These are phyloP conservation scores for Leptomonas seymouri DNA, from an alignment of 208 protist species.

Conservation along the genomic window DNA sequence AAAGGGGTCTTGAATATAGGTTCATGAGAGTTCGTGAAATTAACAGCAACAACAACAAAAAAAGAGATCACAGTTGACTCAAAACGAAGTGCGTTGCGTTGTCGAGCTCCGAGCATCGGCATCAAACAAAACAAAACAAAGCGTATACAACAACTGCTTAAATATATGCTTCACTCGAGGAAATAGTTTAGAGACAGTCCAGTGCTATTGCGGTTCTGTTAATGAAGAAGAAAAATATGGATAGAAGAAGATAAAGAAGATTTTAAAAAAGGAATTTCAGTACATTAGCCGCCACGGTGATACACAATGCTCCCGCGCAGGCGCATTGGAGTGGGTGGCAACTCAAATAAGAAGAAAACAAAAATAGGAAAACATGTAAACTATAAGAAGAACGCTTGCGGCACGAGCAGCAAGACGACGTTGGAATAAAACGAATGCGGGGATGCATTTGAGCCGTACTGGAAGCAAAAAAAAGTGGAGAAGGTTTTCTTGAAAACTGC, in stretches of 20 bases:
- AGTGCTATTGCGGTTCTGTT: too few species aligned
- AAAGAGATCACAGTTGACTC: background rate
- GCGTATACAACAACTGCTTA: background rate
- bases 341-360: conserved; percentile 17
- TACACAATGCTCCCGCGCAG: background rate
- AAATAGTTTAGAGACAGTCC: too few species aligned
- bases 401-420: background rate
- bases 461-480: too few species aligned
- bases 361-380: background rate
- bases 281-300: background rate
- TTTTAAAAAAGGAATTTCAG: too few species aligned
- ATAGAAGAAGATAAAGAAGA: background rate
- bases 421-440: background rate
- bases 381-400: background rate
- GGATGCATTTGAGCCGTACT: background rate
- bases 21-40: background rate
- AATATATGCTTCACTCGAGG: too few species aligned
- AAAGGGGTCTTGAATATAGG: background rate
- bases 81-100: background rate
- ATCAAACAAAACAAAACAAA: conserved; percentile 2
- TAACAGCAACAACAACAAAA: conserved; percentile 3
- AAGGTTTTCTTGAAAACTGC: too few species aligned
- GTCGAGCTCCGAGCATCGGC: background rate
- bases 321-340: background rate
- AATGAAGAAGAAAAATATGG: too few species aligned